Evolutionary conservation across 179 eudicot genomes (phyloP), one percentile per base, ranked within the genome.

Genomic region (Drosera spatulata): DNA sequence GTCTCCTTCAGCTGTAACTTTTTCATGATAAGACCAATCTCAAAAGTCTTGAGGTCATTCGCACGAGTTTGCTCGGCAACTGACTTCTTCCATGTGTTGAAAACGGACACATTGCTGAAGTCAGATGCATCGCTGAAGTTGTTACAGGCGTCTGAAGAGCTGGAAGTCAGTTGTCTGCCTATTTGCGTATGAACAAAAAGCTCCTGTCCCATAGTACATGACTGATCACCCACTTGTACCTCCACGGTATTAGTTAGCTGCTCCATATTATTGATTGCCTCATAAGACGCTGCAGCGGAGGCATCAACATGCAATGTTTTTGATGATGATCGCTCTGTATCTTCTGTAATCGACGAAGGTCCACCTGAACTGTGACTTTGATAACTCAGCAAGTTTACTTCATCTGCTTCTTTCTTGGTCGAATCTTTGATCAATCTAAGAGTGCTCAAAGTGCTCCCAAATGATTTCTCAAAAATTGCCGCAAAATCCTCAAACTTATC

Each of bases 401-500:
- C 69, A 50, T 63, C 75, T 54, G 59, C 73, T 22, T 45, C 55
- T 41, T 45, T 12, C 69, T 77, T 66, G 42, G 84, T 74, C 39
- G 86, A 78, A 53, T 67, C 78, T 64, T 67, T 80, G 61, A 88
- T 63, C 70, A 82, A 63, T 69, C 79, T 80, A 11, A 83, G 77
- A 61, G 96, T 91, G 81, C 71, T 77, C 56, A 91, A 76, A 38
- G 96, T 88, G 74, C 95, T 85, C 56, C 62, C 84, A 64, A 88
- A 85, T 49, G 96, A 85, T 68, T 79, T 82, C 73, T 85, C 91
- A 62, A 91, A 91, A 71, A 80, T 91, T 40, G 66, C 63, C 41
- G 77, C 77, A 69, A 91, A 91, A 7, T 75, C 67, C 65, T 88
- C 96, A 73, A 83, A 88, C 69, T 80, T 88, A 73, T 85, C 68